These are phyloP conservation scores for Xylariaceae sp. DNA, from an alignment of 2,329 filamentous ascomycete genomes.

Conservation along the genomic window DNA sequence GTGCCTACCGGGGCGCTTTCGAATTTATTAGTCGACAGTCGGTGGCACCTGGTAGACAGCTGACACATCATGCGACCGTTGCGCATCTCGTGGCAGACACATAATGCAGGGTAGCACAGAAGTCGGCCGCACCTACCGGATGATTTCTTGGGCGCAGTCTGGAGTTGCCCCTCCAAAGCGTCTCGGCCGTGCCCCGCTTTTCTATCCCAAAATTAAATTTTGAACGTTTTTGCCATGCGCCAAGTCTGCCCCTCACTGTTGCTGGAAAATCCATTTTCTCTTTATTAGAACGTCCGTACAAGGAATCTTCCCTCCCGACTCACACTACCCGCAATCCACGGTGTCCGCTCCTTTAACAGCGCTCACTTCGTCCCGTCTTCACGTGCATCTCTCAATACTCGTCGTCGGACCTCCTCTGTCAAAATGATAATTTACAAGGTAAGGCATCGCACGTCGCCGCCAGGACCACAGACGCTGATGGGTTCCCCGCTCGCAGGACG, in stretches of 20 bases:
- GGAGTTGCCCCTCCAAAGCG: conserved; percentile 19
- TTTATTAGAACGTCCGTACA: no score
- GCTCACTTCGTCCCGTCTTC: conserved; percentile 16
- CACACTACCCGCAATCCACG: conserved; percentile 21
- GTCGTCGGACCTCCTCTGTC: conserved; percentile 34
- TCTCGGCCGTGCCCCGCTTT: conserved; percentile 22
- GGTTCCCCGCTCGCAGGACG: conserved; percentile 57
- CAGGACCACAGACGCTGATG: conserved; percentile 5
- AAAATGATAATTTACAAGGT: conserved; percentile 75
- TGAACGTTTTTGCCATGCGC: conserved; percentile 25
- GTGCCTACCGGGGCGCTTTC: no score
- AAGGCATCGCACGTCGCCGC: conserved; percentile 26
- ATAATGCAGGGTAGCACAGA: no score
- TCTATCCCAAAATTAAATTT: conserved; percentile 27
- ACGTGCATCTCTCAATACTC: conserved; percentile 19
- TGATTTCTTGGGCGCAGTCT: neutral
- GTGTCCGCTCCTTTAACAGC: conserved; percentile 14
- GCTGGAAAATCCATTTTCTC: conserved; percentile 28
- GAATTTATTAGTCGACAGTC: neutral
- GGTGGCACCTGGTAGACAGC: neutral
- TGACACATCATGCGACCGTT: neutral
- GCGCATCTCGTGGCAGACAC: neutral
- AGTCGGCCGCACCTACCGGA: no score
- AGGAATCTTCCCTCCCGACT: conserved; percentile 28
- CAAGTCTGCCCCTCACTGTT: conserved; percentile 32